Evolutionary conservation across 345 rosid genomes (phyloP).

Genomic region (Mangifera indica): DNA sequence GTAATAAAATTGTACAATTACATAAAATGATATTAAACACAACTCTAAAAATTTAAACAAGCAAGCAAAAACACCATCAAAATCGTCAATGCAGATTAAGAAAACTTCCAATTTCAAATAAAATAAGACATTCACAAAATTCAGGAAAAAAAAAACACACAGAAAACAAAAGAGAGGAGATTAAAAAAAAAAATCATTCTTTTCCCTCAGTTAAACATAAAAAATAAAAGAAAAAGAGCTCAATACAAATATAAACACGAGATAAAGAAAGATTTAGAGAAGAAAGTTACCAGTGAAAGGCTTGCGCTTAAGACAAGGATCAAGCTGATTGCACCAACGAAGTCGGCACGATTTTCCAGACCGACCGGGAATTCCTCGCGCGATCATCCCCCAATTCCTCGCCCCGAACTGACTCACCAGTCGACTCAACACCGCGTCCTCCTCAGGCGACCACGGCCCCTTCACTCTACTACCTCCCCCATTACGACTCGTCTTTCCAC

Average conservation of each 20-base stretch:
- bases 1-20: too few species aligned
- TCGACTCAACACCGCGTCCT: conserved; percentile 58
- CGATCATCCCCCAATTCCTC: conserved; percentile 86
- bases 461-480: conserved; percentile 51
- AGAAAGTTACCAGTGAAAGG: conserved; percentile 61
- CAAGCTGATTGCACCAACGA: conserved; percentile 88
- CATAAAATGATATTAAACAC: too few species aligned
- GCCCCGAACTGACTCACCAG: conserved; percentile 66
- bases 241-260: conserved; percentile 1
- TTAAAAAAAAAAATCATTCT: neutral
- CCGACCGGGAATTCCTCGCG: conserved; percentile 76
- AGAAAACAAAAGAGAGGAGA: neutral
- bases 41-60: too few species aligned
- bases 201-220: too few species aligned
- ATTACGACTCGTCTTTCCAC: conserved; percentile 25
- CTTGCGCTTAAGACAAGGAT: conserved; percentile 75
- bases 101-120: neutral
- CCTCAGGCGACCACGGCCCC: conserved; percentile 87
- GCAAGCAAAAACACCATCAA: too few species aligned
- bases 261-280: neutral
- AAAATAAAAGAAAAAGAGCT: neutral
- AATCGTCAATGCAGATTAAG: too few species aligned
- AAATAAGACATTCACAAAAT: neutral
- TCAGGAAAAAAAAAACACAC: neutral
- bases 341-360: conserved; percentile 86